These are phyloP conservation scores for Hypoxylon lienhwacheense DNA, from an alignment of 495 filamentous ascomycete genomes.

Conservation along the genomic window DNA sequence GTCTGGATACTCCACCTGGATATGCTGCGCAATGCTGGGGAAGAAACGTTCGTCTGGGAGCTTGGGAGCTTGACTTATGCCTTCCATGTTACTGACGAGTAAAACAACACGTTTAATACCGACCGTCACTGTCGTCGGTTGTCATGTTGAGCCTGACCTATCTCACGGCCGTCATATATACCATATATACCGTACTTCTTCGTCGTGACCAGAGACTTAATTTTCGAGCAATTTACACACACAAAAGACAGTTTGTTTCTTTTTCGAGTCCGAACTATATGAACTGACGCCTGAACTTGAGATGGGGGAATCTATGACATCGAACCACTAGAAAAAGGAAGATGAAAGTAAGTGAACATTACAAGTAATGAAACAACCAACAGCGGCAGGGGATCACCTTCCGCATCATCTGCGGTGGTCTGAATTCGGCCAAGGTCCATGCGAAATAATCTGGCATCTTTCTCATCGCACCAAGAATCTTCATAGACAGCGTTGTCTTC, in stretches of 20 bases:
- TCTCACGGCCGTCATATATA: too few relatives aligned
- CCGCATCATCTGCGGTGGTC: slow-evolving; percentile 35
- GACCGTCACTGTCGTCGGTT: background rate
- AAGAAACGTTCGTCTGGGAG: too few relatives aligned
- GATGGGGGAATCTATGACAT: slow-evolving; percentile 43
- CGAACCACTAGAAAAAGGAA: slow-evolving; percentile 36
- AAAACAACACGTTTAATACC: too few relatives aligned
- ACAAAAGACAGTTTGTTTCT: slow-evolving; percentile 3
- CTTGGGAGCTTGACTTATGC: too few relatives aligned
- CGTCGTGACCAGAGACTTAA: background rate
- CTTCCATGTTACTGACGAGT: too few relatives aligned
- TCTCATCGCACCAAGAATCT: slow-evolving; percentile 28
- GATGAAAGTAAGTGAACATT: slow-evolving; percentile 40
- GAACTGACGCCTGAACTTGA: slow-evolving; percentile 41
- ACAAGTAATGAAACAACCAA: slow-evolving; percentile 43
- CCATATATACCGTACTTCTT: too few relatives aligned
- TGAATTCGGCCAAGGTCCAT: slow-evolving; percentile 23
- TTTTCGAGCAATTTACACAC: slow-evolving; percentile 2
- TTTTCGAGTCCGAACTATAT: slow-evolving; percentile 20
- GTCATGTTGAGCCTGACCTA: background rate
- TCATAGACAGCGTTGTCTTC: slow-evolving; percentile 29
- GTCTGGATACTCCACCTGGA: too few relatives aligned
- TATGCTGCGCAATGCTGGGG: too few relatives aligned
- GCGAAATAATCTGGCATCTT: slow-evolving; percentile 28
- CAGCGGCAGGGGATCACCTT: slow-evolving; percentile 36